Percentiles rank a stretch among this genome's conserved stretches.
phyloP scores from a whole-genome alignment of 2,329 filamentous ascomycete species.

The Fusarium longipes region DNA sequence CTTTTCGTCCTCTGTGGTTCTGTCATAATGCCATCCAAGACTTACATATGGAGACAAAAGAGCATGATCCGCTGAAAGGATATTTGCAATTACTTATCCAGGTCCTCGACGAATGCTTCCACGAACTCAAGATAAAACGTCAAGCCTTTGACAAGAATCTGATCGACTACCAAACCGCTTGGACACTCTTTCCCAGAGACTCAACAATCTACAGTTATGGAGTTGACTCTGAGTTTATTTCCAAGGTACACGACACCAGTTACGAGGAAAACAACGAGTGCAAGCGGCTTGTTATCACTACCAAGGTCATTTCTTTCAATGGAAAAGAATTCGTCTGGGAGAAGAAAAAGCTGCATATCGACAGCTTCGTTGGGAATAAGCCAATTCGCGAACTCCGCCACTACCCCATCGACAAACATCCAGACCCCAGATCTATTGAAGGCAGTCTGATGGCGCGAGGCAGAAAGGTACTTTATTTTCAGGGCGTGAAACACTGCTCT shows the following conservation, averaged over 20 bases:
- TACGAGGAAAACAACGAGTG: constrained; percentile 42
- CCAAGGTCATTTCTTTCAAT: constrained; percentile 54
- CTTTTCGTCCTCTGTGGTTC: constrained; percentile 59
- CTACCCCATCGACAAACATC: constrained; percentile 53
- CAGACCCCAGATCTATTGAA: constrained; percentile 47
- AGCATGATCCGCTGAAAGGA: constrained; percentile 47
- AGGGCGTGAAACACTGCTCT: constrained; percentile 55
- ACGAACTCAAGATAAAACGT: constrained; percentile 52
- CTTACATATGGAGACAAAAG: constrained; percentile 45
- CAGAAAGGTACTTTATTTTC: constrained; percentile 55
- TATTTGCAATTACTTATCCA: constrained; percentile 56
- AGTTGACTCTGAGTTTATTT: constrained; percentile 56
- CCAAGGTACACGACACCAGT: constrained; percentile 51
- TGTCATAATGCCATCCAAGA: constrained; percentile 56
- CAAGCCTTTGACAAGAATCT: constrained; percentile 52
- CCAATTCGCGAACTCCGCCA: constrained; percentile 54
- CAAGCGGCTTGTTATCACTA: constrained; percentile 44
- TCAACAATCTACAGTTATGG: constrained; percentile 54
- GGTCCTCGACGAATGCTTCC: constrained; percentile 58
- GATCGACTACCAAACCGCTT: constrained; percentile 56
- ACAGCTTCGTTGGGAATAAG: constrained; percentile 53
- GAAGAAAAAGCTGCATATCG: constrained; percentile 48
- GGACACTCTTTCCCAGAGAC: constrained; percentile 58
- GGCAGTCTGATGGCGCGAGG: constrained; percentile 51
- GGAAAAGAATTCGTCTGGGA: constrained; percentile 57